These are phyloP conservation scores for Artemisia argyi DNA, from an alignment of 129 eudicot species.

Conservation along the genomic window DNA sequence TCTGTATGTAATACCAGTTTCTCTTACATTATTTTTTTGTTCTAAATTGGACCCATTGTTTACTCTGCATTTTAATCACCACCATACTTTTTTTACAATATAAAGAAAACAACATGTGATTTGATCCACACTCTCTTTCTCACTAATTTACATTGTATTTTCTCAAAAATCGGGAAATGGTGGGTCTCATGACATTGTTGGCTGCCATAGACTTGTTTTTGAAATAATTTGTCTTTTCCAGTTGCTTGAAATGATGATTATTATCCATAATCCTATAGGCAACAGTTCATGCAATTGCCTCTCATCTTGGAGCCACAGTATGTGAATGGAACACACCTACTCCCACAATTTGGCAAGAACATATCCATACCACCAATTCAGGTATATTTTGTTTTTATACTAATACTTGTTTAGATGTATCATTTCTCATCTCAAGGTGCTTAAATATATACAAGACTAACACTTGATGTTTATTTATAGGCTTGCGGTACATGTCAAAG, in stretches of 20 bases:
- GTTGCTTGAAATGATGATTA: constrained; percentile 20
- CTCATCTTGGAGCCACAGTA: constrained; percentile 71
- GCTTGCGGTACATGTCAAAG: constrained; percentile 77
- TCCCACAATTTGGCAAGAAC: constrained; percentile 97
- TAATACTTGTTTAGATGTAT: not conserved
- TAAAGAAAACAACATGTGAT: not conserved
- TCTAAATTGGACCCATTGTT: not conserved
- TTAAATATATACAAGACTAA: not conserved
- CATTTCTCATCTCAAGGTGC: not conserved
- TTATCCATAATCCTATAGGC: constrained; percentile 46
- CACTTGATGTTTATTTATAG: constrained; percentile 36
- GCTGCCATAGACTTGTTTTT: constrained; percentile 10
- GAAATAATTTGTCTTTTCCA: not conserved
- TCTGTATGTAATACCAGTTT: constrained; percentile 55
- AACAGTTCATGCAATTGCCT: constrained; percentile 78
- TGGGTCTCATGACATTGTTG: constrained; percentile 4
- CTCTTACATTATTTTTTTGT: constrained; percentile 2
- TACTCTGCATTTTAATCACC: not conserved
- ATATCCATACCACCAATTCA: constrained; percentile 65
- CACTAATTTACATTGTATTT: not conserved
- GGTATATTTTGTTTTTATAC: constrained; percentile 31
- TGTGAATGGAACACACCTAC: constrained; percentile 96
- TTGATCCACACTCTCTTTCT: not conserved
- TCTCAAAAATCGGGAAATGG: not conserved
- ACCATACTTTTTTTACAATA: not conserved